Percentiles rank a stretch among this genome's conserved stretches.
phyloP scores from a whole-genome alignment of 169 alveolate species.

The Plasmodium blacklocki region DNA sequence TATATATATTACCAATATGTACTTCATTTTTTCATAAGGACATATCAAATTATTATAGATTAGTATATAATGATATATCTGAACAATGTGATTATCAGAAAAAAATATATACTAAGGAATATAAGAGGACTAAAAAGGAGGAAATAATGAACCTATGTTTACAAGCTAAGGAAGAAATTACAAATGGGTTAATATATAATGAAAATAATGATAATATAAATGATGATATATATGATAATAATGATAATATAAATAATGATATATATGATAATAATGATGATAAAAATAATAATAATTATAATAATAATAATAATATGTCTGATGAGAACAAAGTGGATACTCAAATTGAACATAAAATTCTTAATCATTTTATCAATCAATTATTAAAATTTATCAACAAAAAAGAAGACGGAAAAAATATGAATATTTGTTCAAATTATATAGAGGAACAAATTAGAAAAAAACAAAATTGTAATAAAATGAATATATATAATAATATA shows the following conservation, averaged over 20 bases:
- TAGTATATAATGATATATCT: neutral
- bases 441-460: slow-evolving; percentile 9
- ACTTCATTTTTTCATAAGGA: slow-evolving; percentile 54
- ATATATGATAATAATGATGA: neutral
- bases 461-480: neutral
- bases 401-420: slow-evolving; percentile 3
- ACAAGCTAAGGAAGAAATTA: neutral
- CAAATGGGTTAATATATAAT: too few relatives aligned
- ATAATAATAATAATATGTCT: neutral
- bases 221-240: neutral
- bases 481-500: too few relatives aligned
- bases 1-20: slow-evolving; percentile 53
- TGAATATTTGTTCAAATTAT: neutral
- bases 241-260: neutral
- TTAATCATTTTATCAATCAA: slow-evolving; percentile 21
- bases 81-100: neutral
- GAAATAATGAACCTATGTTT: slow-evolving; percentile 1
- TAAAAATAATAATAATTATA: neutral
- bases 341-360: neutral
- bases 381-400: slow-evolving; percentile 5
- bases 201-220: neutral
- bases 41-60: neutral
- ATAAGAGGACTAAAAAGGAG: slow-evolving; percentile 15
- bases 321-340: neutral
- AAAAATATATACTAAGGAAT: slow-evolving; percentile 10